Percentiles rank a stretch among this genome's conserved stretches.
These are phyloP conservation scores for Syzygium aromaticum DNA, from an alignment of 345 rosid genomes.

Conservation along the genomic window DNA sequence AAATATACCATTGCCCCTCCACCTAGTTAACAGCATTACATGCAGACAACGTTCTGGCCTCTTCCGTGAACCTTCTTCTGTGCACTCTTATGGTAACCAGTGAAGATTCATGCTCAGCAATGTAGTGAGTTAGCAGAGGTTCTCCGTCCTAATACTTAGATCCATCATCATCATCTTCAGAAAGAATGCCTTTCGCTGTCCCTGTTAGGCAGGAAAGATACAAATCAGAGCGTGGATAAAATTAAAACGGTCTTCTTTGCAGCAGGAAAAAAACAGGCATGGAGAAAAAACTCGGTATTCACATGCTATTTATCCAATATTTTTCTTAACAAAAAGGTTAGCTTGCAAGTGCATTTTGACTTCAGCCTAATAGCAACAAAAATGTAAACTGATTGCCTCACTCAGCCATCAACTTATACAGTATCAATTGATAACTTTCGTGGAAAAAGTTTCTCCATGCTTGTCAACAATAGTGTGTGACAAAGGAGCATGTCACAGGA, in stretches of 20 bases:
- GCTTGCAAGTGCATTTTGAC: background rate
- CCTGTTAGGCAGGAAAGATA: constrained; percentile 23
- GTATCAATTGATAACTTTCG: background rate
- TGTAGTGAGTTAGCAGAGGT: constrained; percentile 53
- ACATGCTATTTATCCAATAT: background rate
- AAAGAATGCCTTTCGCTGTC: constrained; percentile 61
- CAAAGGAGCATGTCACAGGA: background rate
- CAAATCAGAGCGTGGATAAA: background rate
- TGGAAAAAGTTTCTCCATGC: background rate
- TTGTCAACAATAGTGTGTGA: background rate
- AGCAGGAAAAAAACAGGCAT: background rate
- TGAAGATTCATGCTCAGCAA: constrained; percentile 52
- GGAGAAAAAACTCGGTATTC: background rate
- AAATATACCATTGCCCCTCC: constrained; percentile 66
- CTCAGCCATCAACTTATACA: background rate
- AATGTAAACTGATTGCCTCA: background rate
- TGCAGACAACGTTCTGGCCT: constrained; percentile 71
- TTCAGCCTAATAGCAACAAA: background rate
- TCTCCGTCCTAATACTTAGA: constrained; percentile 58
- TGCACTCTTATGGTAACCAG: constrained; percentile 45
- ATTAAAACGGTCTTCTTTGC: background rate
- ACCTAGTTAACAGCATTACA: constrained; percentile 62
- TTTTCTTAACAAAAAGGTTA: background rate
- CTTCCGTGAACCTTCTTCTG: constrained; percentile 69
- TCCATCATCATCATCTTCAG: constrained; percentile 88